Evolutionary conservation across 352 stramenopile genomes (phyloP).

Genomic region (Globisporangium paddicum): DNA sequence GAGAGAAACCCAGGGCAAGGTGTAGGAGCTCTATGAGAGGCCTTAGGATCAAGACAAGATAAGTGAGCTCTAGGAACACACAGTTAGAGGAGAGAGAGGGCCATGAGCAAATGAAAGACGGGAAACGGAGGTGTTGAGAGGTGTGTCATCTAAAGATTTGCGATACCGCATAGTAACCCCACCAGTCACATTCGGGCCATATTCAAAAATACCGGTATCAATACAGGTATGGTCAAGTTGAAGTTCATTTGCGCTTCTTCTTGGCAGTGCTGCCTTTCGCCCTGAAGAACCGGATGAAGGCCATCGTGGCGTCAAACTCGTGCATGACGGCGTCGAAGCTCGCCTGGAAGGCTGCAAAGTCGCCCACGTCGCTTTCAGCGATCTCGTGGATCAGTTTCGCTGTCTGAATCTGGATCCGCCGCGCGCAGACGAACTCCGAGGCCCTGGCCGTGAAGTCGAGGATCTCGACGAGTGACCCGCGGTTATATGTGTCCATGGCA

Average conservation of each 20-base stretch:
- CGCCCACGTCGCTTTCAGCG: slow-evolving; percentile 43
- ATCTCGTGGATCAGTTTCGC: slow-evolving; percentile 54
- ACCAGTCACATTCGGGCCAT: no score
- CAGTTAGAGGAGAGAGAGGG: no score
- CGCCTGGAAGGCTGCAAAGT: slow-evolving; percentile 24
- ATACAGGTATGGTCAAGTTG: no score
- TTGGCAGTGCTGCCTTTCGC: slow-evolving; percentile 19
- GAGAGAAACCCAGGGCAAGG: no score
- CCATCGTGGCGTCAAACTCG: slow-evolving; percentile 28
- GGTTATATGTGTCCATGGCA: slow-evolving; percentile 34
- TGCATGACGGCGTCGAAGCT: slow-evolving; percentile 17
- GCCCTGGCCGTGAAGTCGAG: slow-evolving; percentile 62
- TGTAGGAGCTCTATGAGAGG: no score
- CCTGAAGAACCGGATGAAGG: slow-evolving; percentile 35
- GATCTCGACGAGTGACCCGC: slow-evolving; percentile 49
- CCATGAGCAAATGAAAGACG: no score
- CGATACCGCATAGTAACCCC: no score
- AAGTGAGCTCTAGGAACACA: no score
- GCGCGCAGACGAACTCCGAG: slow-evolving; percentile 67
- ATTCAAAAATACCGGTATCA: no score
- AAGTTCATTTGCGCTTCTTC: slow-evolving; percentile 19
- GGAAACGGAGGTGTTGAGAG: no score
- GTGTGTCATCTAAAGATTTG: no score
- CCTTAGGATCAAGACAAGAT: no score
- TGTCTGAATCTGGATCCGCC: slow-evolving; percentile 58